Evolutionary conservation across 2,329 filamentous ascomycete genomes (phyloP), one percentile per base, ranked within the genome.

Genomic region (Claviceps capensis): DNA sequence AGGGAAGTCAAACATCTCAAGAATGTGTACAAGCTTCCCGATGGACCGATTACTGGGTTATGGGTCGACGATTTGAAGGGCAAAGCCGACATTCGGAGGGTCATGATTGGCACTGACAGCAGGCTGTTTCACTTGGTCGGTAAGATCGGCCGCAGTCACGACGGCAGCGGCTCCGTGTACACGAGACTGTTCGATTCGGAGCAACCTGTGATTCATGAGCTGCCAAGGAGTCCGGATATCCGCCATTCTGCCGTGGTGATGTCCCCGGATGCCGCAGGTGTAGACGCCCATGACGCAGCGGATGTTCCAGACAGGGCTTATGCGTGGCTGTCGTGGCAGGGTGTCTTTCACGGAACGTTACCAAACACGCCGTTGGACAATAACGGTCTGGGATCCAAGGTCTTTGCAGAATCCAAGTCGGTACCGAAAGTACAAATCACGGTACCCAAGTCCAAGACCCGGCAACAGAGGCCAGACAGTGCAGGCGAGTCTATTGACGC

Each of bases 1-100:
- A 86, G 91, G 63, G 90, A 97, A 67, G 93, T 98, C 66, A 89
- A 88, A 68, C 95, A 95, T 65, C 70, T 95, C 54, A 91, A 91
- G 66, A 79, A 77, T 38, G 77, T 98, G 19, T 89, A 90, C 65
- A 90, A 85, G 63, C 77, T 89, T 7, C 79, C 84, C 1, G 89
- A 95, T 65, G 87, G 85, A 0, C 81, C 90, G 0, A 79, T 97
- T 38, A 88, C 86, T 0, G 93, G 93, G 1, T 64, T 97, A 16
- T 95, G 88, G 81, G 84, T 85, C 9, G 91, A 97, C 61, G 73
- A 78, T 40, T 70, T 95, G 41, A 70, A 74, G 37, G 81, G 79
- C n/a, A 72, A 80, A 58, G 68, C 79, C 7, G 90, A 96, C 60
- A 68, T 83, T 57, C 78, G 89, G 55, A 77, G 90, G 56, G 79